Base-by-base conservation (phyloP, 306 rosid genomes). In the Cyamopsis tetragonoloba region DNA sequence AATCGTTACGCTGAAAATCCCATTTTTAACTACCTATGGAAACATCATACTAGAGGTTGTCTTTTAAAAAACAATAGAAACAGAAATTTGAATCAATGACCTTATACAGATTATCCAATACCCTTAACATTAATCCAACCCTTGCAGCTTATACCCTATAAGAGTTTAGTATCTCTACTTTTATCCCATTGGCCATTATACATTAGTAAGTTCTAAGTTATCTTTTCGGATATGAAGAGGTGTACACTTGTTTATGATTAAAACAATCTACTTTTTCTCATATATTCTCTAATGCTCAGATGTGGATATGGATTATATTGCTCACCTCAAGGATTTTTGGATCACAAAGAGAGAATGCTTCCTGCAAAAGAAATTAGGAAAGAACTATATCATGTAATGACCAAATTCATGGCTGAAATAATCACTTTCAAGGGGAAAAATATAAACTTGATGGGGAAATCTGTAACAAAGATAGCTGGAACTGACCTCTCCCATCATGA, bases 401-500 rank as follows among this genome's bases (percentile, higher is more conserved):
- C n/a, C n/a, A n/a, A n/a, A n/a, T n/a, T n/a, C n/a, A n/a, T n/a
- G n/a, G n/a, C n/a, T n/a, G n/a, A 48, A 58, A 64, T 38, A 60
- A 39, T 23, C 28, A 4, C 5, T 62, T 42, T 70, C 42, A 23
- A 5, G 13, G 22, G 24, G 20, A 48, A 34, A 12, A 56, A 7
- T 32, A 8, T n/a, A 8, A 30, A 20, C 31, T 14, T 27, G 14
- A 14, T 53, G 39, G 10, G n/a, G 39, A n/a, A n/a, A n/a, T n/a
- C n/a, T n/a, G n/a, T n/a, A n/a, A n/a, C n/a, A n/a, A n/a, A n/a
- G n/a, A n/a, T n/a, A n/a, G n/a, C n/a, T n/a, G 67, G 60, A 70
- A 83, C 82, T 58, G 34, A 87, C 98, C 93, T 92, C 98, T 67
- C 93, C 96, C 93, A 89, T 89, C 68, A 66, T 34, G 22, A 92